Percentiles rank a stretch among this genome's conserved stretches.
Conservation (phyloP, 306 rosid genomes). For the Cucurbita ficifolia region DNA sequence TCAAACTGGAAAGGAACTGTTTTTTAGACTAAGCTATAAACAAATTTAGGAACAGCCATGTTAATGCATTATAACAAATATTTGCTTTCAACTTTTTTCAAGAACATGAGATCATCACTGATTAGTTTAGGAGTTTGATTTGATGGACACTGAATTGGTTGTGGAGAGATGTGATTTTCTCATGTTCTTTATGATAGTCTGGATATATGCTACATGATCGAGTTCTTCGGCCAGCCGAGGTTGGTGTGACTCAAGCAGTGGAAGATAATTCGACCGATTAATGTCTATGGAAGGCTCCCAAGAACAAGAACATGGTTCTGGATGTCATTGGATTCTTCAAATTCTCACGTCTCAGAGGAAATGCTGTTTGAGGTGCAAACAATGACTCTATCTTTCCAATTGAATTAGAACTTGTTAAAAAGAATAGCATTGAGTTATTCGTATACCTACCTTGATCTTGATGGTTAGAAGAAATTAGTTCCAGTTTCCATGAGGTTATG, state of each 20-base stretch:
- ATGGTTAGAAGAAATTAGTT: neutral
- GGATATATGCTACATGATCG: constrained; percentile 67
- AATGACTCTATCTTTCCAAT: neutral
- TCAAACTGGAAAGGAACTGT: neutral
- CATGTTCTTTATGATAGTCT: neutral
- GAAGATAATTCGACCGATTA: constrained; percentile 17
- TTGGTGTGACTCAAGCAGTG: constrained; percentile 50
- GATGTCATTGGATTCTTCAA: neutral
- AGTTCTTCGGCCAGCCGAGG: constrained; percentile 77
- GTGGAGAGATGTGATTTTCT: neutral
- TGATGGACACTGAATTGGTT: neutral
- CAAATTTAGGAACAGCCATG: neutral
- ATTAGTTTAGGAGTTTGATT: neutral
- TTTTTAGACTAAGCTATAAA: neutral
- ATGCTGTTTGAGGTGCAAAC: neutral
- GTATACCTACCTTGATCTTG: neutral
- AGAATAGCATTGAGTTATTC: too few species aligned
- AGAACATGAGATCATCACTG: neutral
- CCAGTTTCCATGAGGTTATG: neutral
- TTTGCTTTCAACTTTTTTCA: neutral
- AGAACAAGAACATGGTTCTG: neutral
- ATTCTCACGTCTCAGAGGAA: neutral
- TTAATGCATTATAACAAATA: neutral
- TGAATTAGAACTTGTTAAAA: neutral
- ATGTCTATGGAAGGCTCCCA: neutral